Conservation (phyloP, 768 basidiomycete genomes). For the Tubosaeta sp. region DNA sequence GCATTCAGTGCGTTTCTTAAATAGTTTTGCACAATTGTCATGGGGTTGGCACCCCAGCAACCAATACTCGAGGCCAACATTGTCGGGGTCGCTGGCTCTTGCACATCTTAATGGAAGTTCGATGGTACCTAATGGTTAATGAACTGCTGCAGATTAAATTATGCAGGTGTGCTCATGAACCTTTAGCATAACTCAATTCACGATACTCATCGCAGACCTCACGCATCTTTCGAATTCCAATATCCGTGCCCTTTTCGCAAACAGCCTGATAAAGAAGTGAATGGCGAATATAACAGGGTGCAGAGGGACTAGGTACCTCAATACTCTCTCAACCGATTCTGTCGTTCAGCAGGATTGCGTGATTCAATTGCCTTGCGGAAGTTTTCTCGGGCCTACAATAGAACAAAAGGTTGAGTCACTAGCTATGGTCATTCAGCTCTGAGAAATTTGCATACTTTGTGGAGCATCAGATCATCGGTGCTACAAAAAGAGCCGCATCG, state of each 20-base stretch:
- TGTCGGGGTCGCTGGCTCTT: conserved; percentile 68
- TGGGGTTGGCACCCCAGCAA: conserved; percentile 51
- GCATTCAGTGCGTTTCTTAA: conserved; percentile 62
- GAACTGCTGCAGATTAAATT: background rate
- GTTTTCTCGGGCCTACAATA: conserved; percentile 81
- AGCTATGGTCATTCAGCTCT: background rate
- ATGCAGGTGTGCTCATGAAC: conserved; percentile 34
- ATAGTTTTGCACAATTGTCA: conserved; percentile 56
- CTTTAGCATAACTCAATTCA: conserved; percentile 76
- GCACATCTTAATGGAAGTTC: conserved; percentile 85
- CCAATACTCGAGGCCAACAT: conserved; percentile 75
- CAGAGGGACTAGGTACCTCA: conserved; percentile 51
- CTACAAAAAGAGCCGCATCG: conserved; percentile 98
- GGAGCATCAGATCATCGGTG: conserved; percentile 95
- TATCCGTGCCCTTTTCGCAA: conserved; percentile 82
- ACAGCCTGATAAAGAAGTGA: conserved; percentile 51
- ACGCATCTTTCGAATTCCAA: conserved; percentile 75
- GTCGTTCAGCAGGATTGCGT: conserved; percentile 65
- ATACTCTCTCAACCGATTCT: conserved; percentile 76
- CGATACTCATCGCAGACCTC: conserved; percentile 91
- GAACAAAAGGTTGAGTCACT: conserved; percentile 1
- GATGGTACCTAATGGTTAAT: conserved; percentile 58
- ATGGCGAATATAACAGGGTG: background rate
- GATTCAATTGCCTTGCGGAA: conserved; percentile 86
- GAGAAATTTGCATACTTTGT: conserved; percentile 60